Base-by-base conservation (phyloP, 177 flowering plant genomes). In the Telopea speciosissima region DNA sequence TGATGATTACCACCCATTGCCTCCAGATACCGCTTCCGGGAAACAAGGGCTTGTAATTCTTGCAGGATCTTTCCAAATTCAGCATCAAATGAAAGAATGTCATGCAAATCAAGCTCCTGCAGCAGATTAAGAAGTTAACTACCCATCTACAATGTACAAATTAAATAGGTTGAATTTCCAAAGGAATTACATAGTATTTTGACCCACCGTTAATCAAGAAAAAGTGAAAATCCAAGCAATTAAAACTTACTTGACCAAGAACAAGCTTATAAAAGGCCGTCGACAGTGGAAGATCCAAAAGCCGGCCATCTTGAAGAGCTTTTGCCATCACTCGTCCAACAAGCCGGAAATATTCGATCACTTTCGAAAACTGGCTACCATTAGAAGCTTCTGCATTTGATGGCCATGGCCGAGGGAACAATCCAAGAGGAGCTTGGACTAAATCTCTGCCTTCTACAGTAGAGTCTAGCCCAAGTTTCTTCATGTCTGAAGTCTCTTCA, bases 281-380 rank as follows among this genome's bases (percentile, higher is more conserved):
- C 16, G 98, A 91, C 52, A 96, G 68, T 58, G 99, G 99, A 62
- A 96, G 81, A 75, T 96, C 98, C 82, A 96, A 77, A 68, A 96
- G 90, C 26, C 99, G 80, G n/a, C 99, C 99, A 87, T 96, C 99
- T 84, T 93, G 98, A 77, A 96, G 90, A 68, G 99, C 99, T 80
- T 93, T 96, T 49, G 98, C 97, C 88, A 93, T 86, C 63, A 90
- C 96, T 56, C 98, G 91, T 26, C 99, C 99, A 76, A 91, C 80
- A 66, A 96, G 68, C 45, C 92, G 87, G 70, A 91, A 96, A 81
- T 93, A 80, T 63, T 89, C 98, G 60, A 88, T 77, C 0, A 78
- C 90, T 72, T 88, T 93, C 22, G 78, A 77, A 56, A 90, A 85
- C 24, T 83, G 83, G 76, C 85, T 86, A 56, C 97, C 92, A 61